Evolutionary conservation across 495 filamentous ascomycete genomes (phyloP), one percentile per base, ranked within the genome.

Genomic region (Halenospora varia): DNA sequence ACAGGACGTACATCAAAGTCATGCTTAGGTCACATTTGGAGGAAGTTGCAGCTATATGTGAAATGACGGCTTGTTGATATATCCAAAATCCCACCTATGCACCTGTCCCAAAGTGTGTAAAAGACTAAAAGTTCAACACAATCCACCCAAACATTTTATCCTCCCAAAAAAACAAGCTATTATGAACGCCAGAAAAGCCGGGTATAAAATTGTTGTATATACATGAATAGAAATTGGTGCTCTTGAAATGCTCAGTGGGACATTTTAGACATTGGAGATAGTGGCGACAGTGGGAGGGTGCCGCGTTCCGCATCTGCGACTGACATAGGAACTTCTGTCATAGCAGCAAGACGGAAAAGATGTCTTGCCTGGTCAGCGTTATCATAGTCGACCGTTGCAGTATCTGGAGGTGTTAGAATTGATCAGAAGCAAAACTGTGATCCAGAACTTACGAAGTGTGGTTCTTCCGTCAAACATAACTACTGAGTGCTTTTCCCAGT

Each of bases 391-490:
- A 81, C 76, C 46, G 79, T 76, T 6, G 75, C 78, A 0, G 78
- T 78, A 57, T 81, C 78, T 80, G 50, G 3, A 51, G n/a, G n/a
- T n/a, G n/a, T n/a, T n/a, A n/a, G n/a, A n/a, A n/a, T n/a, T n/a
- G n/a, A n/a, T n/a, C n/a, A n/a, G 13, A 25, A 51, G 45, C 29
- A 50, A 29, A 18, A 48, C 44, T 53, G 39, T 40, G 40, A 24
- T 40, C n/a, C n/a, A n/a, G n/a, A n/a, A 75, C 80, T 67, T 73
- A 83, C 81, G 81, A 50, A 78, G 74, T 3, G 79, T 82, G 26
- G 71, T 73, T 26, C 81, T 75, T 58, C 82, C 82, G 70, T 74
- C 71, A 48, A 70, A 72, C 54, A 74, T 67, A 25, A 72, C 71
- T 20, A 74, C 71, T 22, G 66, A 70, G 20, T 65, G 66, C 46